These are phyloP conservation scores for Anaeromyces robustus DNA, from an alignment of 192 early-diverging fungal species.

Conservation along the genomic window DNA sequence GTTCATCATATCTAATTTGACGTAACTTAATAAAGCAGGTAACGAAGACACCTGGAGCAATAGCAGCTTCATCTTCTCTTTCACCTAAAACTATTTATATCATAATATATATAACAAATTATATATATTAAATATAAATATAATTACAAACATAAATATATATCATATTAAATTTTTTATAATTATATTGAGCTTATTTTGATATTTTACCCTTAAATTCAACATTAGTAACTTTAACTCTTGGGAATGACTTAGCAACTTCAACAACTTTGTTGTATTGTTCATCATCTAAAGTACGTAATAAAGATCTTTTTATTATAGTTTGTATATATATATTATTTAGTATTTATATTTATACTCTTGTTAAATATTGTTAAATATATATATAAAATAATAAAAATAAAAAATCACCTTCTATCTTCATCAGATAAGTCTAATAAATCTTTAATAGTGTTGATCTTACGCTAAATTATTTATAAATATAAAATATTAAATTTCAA, in stretches of 20 bases:
- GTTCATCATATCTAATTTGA: background rate
- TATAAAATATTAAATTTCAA: background rate
- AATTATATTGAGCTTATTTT: no score
- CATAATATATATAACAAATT: background rate
- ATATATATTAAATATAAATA: no score
- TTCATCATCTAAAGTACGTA: constrained; percentile 32
- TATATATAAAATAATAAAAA: background rate
- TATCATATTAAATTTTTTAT: no score
- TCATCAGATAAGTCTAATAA: constrained; percentile 45
- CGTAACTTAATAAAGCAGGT: constrained; percentile 21
- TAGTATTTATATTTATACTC: no score
- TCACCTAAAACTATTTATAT: background rate
- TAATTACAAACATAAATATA: no score
- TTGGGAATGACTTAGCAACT: constrained; percentile 66
- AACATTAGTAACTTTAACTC: constrained; percentile 54
- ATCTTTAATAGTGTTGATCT: constrained; percentile 45
- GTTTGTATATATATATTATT: no score
- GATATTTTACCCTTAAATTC: constrained; percentile 54
- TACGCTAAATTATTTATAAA: constrained; percentile 12
- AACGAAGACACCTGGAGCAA: constrained; percentile 62
- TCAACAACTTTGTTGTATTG: constrained; percentile 52
- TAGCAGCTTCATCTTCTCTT: constrained; percentile 7
- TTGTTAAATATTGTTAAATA: no score
- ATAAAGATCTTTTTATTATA: background rate
- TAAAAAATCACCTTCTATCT: constrained; percentile 1